Evolutionary conservation across 345 rosid species (phyloP), one percentile per base, ranked within the genome.

Genomic region (Dipteronia dyeriana): DNA sequence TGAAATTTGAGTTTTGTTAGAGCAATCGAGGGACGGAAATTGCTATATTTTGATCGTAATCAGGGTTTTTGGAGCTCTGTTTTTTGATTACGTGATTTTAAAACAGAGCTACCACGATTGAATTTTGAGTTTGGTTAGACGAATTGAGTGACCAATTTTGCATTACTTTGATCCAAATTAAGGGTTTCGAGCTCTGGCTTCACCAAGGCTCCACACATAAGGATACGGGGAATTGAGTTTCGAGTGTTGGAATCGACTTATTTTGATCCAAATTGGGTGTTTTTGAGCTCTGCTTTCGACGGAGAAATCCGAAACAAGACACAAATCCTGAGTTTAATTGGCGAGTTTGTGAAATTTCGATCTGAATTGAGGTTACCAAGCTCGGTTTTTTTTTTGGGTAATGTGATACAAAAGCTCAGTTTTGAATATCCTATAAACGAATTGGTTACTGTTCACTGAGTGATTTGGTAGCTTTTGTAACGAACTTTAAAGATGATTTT

Each of bases 401-500:
- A 62, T 74, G 60, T 43, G 5, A 45, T 14, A 56, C 23, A 9
- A 31, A 60, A 54, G 47, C 62, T 45, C 39, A 10, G 41, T 68
- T 12, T 61, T 60, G 61, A 23, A 41, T 38, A 43, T 56, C 13
- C 41, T 25, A n/a, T 43, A 26, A 63, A 71, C 22, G n/a, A 56
- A 10, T 34, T 16, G 63, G n/a, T 53, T 17, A 43, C 22, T 10
- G 19, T 51, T n/a, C 23, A 23, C 26, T 34, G 34, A 64, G 19
- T 20, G 16, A 38, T 45, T 57, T 43, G 19, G 22, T 13, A 60
- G 61, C 26, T 60, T 66, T 41, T 34, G 23, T 54, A 45, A 20
- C 16, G 1, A 19, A 14, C 14, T 45, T 29, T 43, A 75, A 49
- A 9, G 53, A 94, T 89, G 91, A 96, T 92, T 97, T 73, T 96